These are phyloP conservation scores for Agrostemma githago DNA, from an alignment of 148 eudicot species.

Conservation along the genomic window DNA sequence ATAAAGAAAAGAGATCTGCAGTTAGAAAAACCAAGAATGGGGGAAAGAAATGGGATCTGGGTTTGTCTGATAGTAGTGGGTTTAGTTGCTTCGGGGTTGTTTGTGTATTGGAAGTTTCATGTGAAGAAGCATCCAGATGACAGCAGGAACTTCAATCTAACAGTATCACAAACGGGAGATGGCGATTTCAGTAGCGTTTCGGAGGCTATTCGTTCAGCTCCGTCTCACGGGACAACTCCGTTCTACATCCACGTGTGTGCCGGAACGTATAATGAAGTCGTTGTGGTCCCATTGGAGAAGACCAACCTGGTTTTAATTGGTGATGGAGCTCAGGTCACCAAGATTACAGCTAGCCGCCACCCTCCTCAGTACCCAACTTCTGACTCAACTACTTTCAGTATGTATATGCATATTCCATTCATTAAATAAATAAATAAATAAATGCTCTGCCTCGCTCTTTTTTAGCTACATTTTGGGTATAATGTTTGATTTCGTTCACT, in stretches of 20 bases:
- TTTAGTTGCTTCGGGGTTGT: constrained; percentile 6
- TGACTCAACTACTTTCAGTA: constrained; percentile 27
- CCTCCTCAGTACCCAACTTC: constrained; percentile 24
- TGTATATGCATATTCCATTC: neutral
- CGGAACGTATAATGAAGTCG: constrained; percentile 24
- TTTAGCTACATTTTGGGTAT: neutral
- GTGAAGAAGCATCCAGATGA: neutral
- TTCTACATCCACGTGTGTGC: constrained; percentile 19
- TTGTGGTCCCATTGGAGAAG: constrained; percentile 24
- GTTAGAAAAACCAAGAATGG: constrained; percentile 1
- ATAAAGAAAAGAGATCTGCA: neutral
- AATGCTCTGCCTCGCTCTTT: neutral
- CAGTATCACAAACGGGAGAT: constrained; percentile 22
- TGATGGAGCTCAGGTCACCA: constrained; percentile 26
- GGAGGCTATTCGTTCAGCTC: constrained; percentile 25
- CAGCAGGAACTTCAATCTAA: constrained; percentile 7
- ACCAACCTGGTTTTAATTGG: constrained; percentile 28
- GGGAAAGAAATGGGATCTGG: constrained; percentile 16
- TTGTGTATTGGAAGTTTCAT: constrained; percentile 6
- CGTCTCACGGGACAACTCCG: constrained; percentile 5
- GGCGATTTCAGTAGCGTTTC: constrained; percentile 20
- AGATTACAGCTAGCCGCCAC: constrained; percentile 20
- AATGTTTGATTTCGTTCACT: neutral
- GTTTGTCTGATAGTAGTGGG: neutral
- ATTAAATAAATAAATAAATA: neutral